A percentile compares a stretch with the other conserved stretches of the same genome.
phyloP scores from a whole-genome alignment of 2,329 filamentous ascomycete genomes.

The Colletotrichum magnum region DNA sequence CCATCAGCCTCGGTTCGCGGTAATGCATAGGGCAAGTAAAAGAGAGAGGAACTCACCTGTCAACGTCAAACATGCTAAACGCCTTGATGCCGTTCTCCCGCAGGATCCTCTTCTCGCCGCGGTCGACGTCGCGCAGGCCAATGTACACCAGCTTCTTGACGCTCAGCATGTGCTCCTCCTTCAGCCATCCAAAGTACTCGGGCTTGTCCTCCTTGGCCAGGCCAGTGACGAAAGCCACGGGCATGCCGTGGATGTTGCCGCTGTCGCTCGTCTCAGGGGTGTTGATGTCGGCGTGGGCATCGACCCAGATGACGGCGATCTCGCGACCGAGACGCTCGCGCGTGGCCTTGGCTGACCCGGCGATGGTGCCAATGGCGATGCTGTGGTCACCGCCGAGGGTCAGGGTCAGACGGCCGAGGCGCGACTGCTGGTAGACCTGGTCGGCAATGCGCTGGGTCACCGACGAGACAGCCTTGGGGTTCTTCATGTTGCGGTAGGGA shows the following conservation, averaged over 20 bases:
- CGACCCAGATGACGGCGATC: slow-evolving; percentile 97
- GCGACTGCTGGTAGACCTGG: slow-evolving; percentile 90
- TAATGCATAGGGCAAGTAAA: neutral
- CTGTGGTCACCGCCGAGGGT: slow-evolving; percentile 97
- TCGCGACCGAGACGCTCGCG: slow-evolving; percentile 86
- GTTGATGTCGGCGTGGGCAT: slow-evolving; percentile 98
- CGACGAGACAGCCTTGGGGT: slow-evolving; percentile 86
- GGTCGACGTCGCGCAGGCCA: slow-evolving; percentile 91
- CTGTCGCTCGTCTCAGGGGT: slow-evolving; percentile 90
- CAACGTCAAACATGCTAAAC: slow-evolving; percentile 99
- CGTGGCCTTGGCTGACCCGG: slow-evolving; percentile 87
- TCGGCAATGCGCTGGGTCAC: slow-evolving; percentile 85
- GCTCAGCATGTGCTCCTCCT: slow-evolving; percentile 78
- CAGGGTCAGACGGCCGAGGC: slow-evolving; percentile 86
- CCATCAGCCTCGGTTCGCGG: neutral
- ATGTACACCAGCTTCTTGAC: slow-evolving; percentile 96
- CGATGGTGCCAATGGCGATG: slow-evolving; percentile 94
- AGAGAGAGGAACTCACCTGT: slow-evolving; percentile 61
- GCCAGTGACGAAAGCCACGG: slow-evolving; percentile 90
- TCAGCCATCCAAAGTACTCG: slow-evolving; percentile 92
- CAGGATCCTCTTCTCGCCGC: slow-evolving; percentile 93
- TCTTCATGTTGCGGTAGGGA: slow-evolving; percentile 93
- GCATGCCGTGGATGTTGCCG: slow-evolving; percentile 99
- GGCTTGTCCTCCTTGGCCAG: slow-evolving; percentile 82
- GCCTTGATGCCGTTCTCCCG: slow-evolving; percentile 92